Evolutionary conservation across 441 rosid genomes (phyloP).

Genomic region (Mallotus repandus): DNA sequence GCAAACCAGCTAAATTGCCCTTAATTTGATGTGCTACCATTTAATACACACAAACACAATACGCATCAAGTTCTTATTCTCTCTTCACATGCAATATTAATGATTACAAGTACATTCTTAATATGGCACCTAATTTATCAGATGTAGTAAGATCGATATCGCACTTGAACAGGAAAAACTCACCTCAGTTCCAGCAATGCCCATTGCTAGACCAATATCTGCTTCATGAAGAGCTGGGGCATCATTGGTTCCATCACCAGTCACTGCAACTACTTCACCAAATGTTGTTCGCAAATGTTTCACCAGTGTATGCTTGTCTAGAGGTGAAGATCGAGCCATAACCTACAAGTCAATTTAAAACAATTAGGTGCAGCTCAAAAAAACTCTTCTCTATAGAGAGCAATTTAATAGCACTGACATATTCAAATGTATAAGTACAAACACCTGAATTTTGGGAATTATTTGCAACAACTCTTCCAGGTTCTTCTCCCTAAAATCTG

Average conservation of each 20-base stretch:
- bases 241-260: conserved; percentile 62
- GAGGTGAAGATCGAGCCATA: conserved; percentile 56
- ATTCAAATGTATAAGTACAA: neutral
- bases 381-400: too few species aligned
- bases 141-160: neutral
- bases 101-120: too few species aligned
- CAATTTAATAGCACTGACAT: too few species aligned
- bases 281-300: conserved; percentile 48
- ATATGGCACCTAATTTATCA: too few species aligned
- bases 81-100: too few species aligned
- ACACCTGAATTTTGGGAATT: conserved; percentile 87
- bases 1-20: too few species aligned
- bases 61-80: too few species aligned
- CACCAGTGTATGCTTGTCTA: conserved; percentile 58
- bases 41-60: too few species aligned
- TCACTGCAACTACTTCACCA: conserved; percentile 58
- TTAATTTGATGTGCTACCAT: too few species aligned
- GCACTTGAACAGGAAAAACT: conserved; percentile 7
- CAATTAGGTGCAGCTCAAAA: too few species aligned
- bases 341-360: conserved; percentile 21
- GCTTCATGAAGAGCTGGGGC: conserved; percentile 62
- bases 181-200: conserved; percentile 65
- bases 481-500: conserved; percentile 43
- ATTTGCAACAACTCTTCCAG: conserved; percentile 46
- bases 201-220: conserved; percentile 63